Evolutionary conservation across 2,329 filamentous ascomycete species (phyloP).

Genomic region (Acrodontium crateriforme): DNA sequence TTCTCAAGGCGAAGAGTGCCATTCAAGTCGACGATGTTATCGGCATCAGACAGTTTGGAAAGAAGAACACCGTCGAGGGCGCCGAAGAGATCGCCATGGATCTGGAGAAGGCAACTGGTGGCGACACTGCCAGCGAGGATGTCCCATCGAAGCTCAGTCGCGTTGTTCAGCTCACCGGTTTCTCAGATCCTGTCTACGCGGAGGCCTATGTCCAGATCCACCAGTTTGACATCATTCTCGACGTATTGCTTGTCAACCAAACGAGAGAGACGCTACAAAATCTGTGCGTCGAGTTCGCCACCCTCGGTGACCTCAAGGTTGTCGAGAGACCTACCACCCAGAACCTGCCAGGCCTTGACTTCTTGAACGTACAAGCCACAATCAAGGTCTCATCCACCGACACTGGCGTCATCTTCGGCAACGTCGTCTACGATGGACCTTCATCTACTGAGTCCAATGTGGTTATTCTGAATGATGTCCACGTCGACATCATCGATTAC

Average conservation of each 20-base stretch:
- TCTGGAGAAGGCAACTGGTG: slow-evolving; percentile 85
- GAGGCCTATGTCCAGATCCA: slow-evolving; percentile 98
- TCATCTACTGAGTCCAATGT: slow-evolving; percentile 89
- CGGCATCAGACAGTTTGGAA: slow-evolving; percentile 78
- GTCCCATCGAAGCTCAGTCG: slow-evolving; percentile 87
- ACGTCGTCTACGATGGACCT: slow-evolving; percentile 91
- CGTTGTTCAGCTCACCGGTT: slow-evolving; percentile 92
- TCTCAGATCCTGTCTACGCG: slow-evolving; percentile 96
- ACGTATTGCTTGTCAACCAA: slow-evolving; percentile 93
- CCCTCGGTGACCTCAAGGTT: slow-evolving; percentile 90
- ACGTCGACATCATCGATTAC: slow-evolving; percentile 99
- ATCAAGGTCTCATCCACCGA: slow-evolving; percentile 98
- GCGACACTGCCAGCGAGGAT: slow-evolving; percentile 71
- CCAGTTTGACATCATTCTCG: slow-evolving; percentile 95
- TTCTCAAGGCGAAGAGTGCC: slow-evolving; percentile 83
- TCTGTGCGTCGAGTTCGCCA: slow-evolving; percentile 95
- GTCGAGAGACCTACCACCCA: slow-evolving; percentile 93
- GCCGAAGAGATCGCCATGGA: slow-evolving; percentile 78
- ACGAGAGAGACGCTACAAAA: slow-evolving; percentile 95
- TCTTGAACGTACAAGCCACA: slow-evolving; percentile 95
- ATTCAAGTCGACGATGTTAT: slow-evolving; percentile 94
- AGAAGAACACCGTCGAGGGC: slow-evolving; percentile 74
- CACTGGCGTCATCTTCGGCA: slow-evolving; percentile 96
- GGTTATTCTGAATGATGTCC: slow-evolving; percentile 93
- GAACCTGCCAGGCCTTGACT: slow-evolving; percentile 88